Evolutionary conservation across 2,329 filamentous ascomycete genomes (phyloP), one percentile per base, ranked within the genome.

Genomic region (Penicillium sp.): DNA sequence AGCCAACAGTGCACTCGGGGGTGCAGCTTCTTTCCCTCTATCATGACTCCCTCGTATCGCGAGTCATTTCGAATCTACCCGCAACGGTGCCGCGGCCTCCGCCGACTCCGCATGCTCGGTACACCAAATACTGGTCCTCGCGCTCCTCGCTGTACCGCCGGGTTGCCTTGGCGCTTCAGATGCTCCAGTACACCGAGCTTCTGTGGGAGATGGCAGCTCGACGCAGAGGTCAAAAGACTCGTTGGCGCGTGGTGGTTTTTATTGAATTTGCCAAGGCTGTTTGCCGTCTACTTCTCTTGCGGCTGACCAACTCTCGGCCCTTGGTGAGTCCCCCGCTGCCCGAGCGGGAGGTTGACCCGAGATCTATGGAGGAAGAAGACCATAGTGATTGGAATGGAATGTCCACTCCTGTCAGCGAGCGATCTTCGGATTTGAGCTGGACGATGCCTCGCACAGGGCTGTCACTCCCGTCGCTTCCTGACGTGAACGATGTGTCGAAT

Each of bases 151-250:
- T 86, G 7, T 98, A 98, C 64, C 79, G 82, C 42, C 78, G 85
- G 42, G 79, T 93, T 37, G 89, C 90, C 27, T 75, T 89, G 48
- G 71, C 88, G 3, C 70, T 98, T 32, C 87, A 94, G 60, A 84
- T 94, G 67, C 84, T 95, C 16, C 85, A 92, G 51, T 96, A 96
- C 60, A 95, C 89, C 0, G 87, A 98, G 67, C 72, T 98, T 18
- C 69, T 98, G n/a, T 92, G 90, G 76, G 92, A 98, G 63, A 98
- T 98, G 92, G 79, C 84, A 17, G 89, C 89, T 17, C 93, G 94
- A 66, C 77, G 90, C 32, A 81, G 81, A 45, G 88, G 84, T 30
- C 77, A 93, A 62, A 80, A 77, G 55, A 67, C 82, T 16, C 79
- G 88, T 18, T 98, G 92, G 92, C 80, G 85, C 35, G 79, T 93